Base-by-base conservation (phyloP, 2,329 filamentous ascomycete genomes). In the Lasiodiplodia theobromae region DNA sequence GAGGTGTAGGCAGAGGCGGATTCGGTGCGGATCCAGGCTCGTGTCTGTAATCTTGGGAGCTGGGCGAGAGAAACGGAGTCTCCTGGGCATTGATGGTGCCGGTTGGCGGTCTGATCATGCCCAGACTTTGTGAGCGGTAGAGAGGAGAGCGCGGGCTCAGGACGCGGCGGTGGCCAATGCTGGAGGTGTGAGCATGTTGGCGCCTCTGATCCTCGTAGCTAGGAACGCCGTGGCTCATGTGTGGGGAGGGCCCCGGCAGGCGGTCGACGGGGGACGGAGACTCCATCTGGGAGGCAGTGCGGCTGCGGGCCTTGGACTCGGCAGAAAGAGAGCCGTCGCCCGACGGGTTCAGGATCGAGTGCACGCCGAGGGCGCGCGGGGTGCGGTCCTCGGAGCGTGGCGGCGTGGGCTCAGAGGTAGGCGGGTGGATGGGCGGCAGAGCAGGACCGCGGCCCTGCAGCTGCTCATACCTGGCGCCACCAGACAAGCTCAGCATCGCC, bases 111-210 rank as follows among this genome's bases (percentile, higher is more conserved):
- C 80, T 80, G 44, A 85, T 72, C 67, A 78, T 56, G 38, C 82
- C 82, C 14, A 86, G 73, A 72, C 86, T 88, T 21, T 84, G 80
- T 31, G 85, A 81, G 70, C 87, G 84, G 66, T 81, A 80, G 51
- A 83, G 65, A 4, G 88, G 87, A 11, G 88, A 89, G 71, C 84
- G 83, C 0, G 88, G 87, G 12, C 86, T 88, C 70, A 89, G 74
- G n/a, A 87, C 84, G 40, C 84, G 84, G 81, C 67, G 79, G 58
- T 54, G 73, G 70, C 62, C 56, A 11, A n/a, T 37, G n/a, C 25
- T 49, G 14, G 67, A n/a, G 49, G 37, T 63, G 6, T 49, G 47
- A 6, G 60, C 51, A 38, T 66, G 60, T 28, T 65, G 34, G 38
- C 60, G 67, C n/a, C 57, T 38, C 18, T 25, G 21, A 12, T 63